Base-by-base conservation (phyloP, 768 basidiomycete species). In the Naematelia encephala region DNA sequence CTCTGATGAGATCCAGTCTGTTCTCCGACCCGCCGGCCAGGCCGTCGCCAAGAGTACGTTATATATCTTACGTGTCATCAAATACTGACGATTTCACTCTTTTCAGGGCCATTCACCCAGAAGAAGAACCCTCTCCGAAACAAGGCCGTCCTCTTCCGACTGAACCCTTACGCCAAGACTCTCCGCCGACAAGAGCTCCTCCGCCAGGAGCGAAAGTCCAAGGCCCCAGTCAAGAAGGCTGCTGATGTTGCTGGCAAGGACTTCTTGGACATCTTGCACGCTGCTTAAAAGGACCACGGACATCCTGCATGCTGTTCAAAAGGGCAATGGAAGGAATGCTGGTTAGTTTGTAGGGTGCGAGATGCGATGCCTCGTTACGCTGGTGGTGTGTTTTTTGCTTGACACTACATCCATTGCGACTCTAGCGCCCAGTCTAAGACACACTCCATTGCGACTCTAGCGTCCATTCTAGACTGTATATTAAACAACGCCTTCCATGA, bases 111-210 rank as follows among this genome's bases (percentile, higher is more conserved):
- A 61, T 92, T 89, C 90, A 90, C 91, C 64, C 93, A 97, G 82
- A 92, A 92, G 89, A 97, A 98, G 88, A 97, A 96, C 83, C 91
- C 93, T 54, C 84, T 96, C 72, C 79, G 85, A 80, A 96, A 96
- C 87, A 92, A 89, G 83, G 88, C 84, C 51, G 81, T 93, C 70
- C 86, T 93, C 77, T 93, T 92, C 90, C 88, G 92, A 73, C 84
- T 98, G 81, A 98, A 98, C 84, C 94, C 94, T 54, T 97, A 98
- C 80, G 94, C 93, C 72, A 94, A 94, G 85, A 88, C 88, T 46
- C 79, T 92, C 73, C 88, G 90, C 78, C 82, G 88, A 69, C 88
- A 91, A 74, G 91, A 94, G 77, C 80, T 94, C 66, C 58, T 75
- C 60, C 70, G 70, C 64, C 53, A 60, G 49, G 67, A 79, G 74